Evolutionary conservation across 352 stramenopile species (phyloP).

Genomic region (Phytophthora tentaculata): DNA sequence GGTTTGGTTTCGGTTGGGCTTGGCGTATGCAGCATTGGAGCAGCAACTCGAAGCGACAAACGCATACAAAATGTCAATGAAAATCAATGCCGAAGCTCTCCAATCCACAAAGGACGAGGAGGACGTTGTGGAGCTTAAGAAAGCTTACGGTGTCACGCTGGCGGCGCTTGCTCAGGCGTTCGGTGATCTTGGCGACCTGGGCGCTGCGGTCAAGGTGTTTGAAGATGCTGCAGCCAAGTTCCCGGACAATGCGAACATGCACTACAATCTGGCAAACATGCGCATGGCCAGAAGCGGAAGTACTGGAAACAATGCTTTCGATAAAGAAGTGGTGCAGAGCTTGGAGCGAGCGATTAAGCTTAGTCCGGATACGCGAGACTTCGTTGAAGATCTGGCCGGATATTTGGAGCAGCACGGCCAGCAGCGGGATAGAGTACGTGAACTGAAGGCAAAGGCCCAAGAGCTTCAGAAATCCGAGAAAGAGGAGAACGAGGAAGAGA

Average conservation of each 20-base stretch:
- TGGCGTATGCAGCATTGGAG: constrained; percentile 44
- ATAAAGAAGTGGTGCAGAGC: constrained; percentile 28
- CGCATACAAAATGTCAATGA: constrained; percentile 44
- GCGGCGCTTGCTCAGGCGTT: constrained; percentile 61
- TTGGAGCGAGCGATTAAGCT: constrained; percentile 55
- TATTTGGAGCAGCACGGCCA: constrained; percentile 43
- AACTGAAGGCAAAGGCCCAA: constrained; percentile 33
- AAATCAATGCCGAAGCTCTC: constrained; percentile 33
- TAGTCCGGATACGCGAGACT: constrained; percentile 48
- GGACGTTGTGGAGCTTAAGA: constrained; percentile 30
- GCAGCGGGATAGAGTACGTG: constrained; percentile 16
- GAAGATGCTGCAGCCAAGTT: constrained; percentile 43
- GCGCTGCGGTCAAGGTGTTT: constrained; percentile 58
- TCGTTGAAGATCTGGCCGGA: constrained; percentile 56
- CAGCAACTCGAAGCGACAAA: constrained; percentile 43
- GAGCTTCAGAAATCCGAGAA: constrained; percentile 15
- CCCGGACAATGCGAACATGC: constrained; percentile 55
- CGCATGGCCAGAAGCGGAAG: constrained; percentile 49
- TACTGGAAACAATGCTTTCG: constrained; percentile 22
- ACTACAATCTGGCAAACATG: constrained; percentile 80
- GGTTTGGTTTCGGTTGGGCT: constrained; percentile 60
- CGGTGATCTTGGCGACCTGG: constrained; percentile 59
- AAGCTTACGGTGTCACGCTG: constrained; percentile 59
- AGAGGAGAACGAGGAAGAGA: constrained; percentile 10
- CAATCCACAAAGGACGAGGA: constrained; percentile 22